Evolutionary conservation across 2,329 filamentous ascomycete species (phyloP).

Genomic region (Seiridium cupressi): DNA sequence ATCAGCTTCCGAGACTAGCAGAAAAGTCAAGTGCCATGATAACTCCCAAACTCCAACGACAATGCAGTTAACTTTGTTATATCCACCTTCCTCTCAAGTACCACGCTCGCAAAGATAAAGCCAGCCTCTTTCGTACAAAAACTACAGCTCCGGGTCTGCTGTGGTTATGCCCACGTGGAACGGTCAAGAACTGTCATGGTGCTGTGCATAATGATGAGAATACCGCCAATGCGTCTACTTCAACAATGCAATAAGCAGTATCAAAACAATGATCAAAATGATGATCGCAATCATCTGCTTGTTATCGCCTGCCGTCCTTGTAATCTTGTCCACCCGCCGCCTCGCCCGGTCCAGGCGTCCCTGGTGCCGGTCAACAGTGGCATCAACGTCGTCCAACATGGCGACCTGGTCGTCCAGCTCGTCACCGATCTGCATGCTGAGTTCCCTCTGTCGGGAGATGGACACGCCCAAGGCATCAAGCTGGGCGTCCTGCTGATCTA

Average conservation of each 20-base stretch:
- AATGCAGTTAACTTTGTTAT: neutral
- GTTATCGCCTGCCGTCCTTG: slow-evolving; percentile 75
- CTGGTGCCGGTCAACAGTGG: slow-evolving; percentile 77
- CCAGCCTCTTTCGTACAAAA: no score
- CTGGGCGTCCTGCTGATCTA: slow-evolving; percentile 90
- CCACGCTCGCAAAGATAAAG: no score
- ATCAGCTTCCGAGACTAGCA: neutral
- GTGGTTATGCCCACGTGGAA: no score
- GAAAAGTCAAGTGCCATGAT: neutral
- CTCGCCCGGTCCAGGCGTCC: slow-evolving; percentile 73
- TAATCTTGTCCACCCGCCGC: slow-evolving; percentile 68
- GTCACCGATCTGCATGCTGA: slow-evolving; percentile 94
- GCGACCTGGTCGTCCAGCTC: slow-evolving; percentile 89
- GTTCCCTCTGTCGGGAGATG: slow-evolving; percentile 84
- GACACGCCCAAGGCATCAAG: slow-evolving; percentile 84
- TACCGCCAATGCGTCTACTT: slow-evolving; percentile 48
- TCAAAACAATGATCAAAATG: slow-evolving; percentile 75
- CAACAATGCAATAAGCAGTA: slow-evolving; percentile 78
- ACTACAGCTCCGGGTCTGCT: no score
- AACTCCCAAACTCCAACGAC: slow-evolving; percentile 4
- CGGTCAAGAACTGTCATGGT: no score
- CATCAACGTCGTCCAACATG: slow-evolving; percentile 87
- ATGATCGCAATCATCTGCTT: slow-evolving; percentile 84
- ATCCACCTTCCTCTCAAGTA: neutral
- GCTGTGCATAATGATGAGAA: neutral